These are phyloP conservation scores for Cryptosporidium sp. DNA, from an alignment of 169 alveolate genomes.

Conservation along the genomic window DNA sequence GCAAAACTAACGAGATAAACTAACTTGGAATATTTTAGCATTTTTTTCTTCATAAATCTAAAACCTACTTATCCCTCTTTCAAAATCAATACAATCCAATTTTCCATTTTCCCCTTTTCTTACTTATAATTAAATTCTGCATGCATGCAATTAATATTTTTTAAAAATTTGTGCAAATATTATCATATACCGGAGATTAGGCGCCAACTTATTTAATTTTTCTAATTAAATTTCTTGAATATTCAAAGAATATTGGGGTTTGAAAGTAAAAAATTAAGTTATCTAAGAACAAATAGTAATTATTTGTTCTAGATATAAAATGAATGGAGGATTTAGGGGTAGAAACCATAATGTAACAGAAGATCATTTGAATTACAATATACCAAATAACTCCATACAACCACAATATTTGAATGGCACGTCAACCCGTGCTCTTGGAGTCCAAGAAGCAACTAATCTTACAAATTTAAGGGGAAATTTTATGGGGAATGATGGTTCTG, in stretches of 20 bases:
- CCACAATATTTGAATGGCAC: neutral
- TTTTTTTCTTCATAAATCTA: neutral
- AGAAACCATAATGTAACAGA: neutral
- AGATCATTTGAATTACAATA: neutral
- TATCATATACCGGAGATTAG: conserved; percentile 12
- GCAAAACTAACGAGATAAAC: conserved; percentile 8
- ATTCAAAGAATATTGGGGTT: neutral
- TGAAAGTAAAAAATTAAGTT: neutral
- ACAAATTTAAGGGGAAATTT: neutral
- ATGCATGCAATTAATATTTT: conserved; percentile 2
- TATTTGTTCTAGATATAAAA: neutral
- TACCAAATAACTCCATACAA: conserved; percentile 8
- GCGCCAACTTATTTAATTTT: neutral
- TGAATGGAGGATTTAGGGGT: conserved; percentile 9
- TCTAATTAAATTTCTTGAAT: neutral
- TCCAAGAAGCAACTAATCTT: neutral
- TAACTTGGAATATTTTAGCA: neutral
- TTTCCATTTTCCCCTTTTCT: neutral
- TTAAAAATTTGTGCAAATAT: neutral
- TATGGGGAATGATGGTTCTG: conserved; percentile 1
- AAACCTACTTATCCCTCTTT: neutral
- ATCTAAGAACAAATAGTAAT: neutral
- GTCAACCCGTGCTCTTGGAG: neutral
- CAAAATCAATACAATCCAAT: neutral
- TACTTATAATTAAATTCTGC: neutral